These are phyloP conservation scores for Venturia carpophila DNA, from an alignment of 2,329 filamentous ascomycete species.

Conservation along the genomic window DNA sequence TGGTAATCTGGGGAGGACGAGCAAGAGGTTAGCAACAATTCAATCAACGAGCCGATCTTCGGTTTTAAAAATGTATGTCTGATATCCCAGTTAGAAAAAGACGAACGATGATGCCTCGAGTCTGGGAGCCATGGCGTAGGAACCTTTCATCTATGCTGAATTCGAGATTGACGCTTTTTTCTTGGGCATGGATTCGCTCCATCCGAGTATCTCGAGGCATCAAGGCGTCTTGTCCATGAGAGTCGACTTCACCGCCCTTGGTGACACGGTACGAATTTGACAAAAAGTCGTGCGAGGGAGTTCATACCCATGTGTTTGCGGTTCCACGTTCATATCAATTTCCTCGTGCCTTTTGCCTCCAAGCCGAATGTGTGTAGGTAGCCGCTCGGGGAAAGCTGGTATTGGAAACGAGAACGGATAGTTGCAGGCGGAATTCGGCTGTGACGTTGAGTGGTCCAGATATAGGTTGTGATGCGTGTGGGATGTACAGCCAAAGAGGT, in stretches of 20 bases:
- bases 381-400: conserved; percentile 14
- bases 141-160: not conserved
- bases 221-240: conserved; percentile 1
- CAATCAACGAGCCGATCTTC: conserved; percentile 11
- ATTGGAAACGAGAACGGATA: conserved; percentile 17
- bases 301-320: conserved; percentile 35
- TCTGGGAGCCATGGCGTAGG: not conserved
- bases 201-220: conserved; percentile 5
- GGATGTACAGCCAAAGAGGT: not conserved
- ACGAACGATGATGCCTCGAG: conserved; percentile 15
- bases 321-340: conserved; percentile 36
- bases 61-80: conserved; percentile 8
- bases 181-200: not conserved
- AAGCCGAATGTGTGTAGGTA: conserved; percentile 12
- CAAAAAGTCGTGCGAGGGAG: conserved; percentile 23
- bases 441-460: conserved; percentile 13
- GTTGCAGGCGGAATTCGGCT: conserved; percentile 17
- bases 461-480: conserved; percentile 9
- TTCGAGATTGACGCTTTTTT: conserved; percentile 14
- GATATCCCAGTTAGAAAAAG: not conserved
- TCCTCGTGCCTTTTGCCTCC: conserved; percentile 15
- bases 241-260: conserved; percentile 5
- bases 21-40: conserved; percentile 7
- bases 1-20: conserved; percentile 28
- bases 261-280: conserved; percentile 22